These are phyloP conservation scores for Phytophthora tentaculata DNA, from an alignment of 352 stramenopile genomes.

Conservation along the genomic window DNA sequence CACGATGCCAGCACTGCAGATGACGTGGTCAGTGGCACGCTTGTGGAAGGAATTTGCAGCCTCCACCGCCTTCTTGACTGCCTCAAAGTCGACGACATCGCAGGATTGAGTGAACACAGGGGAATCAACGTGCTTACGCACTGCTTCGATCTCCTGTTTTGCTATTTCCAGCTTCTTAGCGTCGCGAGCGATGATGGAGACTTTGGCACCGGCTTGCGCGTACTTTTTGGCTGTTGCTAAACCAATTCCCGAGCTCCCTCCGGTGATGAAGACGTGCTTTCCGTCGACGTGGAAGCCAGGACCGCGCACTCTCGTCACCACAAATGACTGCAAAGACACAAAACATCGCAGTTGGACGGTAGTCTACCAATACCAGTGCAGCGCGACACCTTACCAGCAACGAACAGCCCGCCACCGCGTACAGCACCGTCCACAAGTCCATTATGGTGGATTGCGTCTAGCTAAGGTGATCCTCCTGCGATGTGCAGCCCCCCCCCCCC, in stretches of 20 bases:
- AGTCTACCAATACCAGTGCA: too few relatives aligned
- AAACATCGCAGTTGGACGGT: too few relatives aligned
- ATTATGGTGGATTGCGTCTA: constrained; percentile 13
- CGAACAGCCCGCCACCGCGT: constrained; percentile 21
- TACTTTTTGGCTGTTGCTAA: constrained; percentile 54
- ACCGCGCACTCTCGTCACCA: constrained; percentile 27
- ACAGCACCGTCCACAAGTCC: constrained; percentile 28
- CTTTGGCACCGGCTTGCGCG: constrained; percentile 44
- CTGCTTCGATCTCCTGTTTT: constrained; percentile 43
- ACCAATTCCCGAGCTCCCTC: constrained; percentile 55
- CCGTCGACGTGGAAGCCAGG: constrained; percentile 40
- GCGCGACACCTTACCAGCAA: constrained; percentile 16
- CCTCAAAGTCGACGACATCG: constrained; percentile 49
- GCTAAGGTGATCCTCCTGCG: neutral
- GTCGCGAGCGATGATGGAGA: constrained; percentile 51
- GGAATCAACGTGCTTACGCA: constrained; percentile 17
- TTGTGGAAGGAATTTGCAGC: constrained; percentile 54
- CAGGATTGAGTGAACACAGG: constrained; percentile 52
- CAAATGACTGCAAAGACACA: constrained; percentile 20
- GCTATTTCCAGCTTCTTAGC: constrained; percentile 39
- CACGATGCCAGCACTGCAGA: constrained; percentile 53
- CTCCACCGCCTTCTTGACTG: constrained; percentile 44
- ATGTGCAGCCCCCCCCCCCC: neutral
- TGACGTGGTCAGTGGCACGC: constrained; percentile 50
- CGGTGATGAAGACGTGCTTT: constrained; percentile 55